Conservation (phyloP, 106 monocot species). For the Xerophyta viscosa region DNA sequence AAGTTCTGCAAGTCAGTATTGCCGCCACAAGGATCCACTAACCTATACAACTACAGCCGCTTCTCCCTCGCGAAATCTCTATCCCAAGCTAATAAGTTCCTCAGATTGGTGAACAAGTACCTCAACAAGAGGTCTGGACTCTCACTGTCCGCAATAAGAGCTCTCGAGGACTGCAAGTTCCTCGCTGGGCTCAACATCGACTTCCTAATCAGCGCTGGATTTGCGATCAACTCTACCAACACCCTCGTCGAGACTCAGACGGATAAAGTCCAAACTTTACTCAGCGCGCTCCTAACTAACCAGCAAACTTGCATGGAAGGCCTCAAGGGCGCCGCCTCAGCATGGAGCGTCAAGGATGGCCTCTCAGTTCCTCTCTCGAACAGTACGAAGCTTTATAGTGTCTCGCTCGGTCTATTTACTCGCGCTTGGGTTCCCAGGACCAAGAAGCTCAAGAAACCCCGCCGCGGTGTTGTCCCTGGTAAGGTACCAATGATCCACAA, state of each 20-base stretch:
- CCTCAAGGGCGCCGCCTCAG: conserved; percentile 27
- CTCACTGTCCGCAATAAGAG: conserved; percentile 19
- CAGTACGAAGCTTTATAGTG: conserved; percentile 55
- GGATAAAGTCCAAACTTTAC: conserved; percentile 37
- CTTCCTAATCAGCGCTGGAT: conserved; percentile 26
- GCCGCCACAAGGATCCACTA: conserved; percentile 5
- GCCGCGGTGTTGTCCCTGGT: not conserved
- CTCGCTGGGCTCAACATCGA: conserved; percentile 57
- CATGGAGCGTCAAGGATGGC: conserved; percentile 28
- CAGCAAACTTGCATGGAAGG: conserved; percentile 77
- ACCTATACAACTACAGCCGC: conserved; percentile 41
- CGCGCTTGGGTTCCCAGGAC: conserved; percentile 31
- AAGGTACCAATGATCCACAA: not conserved
- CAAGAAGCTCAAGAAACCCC: conserved; percentile 5
- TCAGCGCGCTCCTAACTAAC: conserved; percentile 70
- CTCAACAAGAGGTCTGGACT: conserved; percentile 23
- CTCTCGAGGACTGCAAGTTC: conserved; percentile 59
- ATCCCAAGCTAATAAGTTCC: conserved; percentile 17
- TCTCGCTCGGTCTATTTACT: conserved; percentile 59
- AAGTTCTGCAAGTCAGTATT: conserved; percentile 34
- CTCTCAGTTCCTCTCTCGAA: conserved; percentile 29
- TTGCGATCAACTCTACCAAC: conserved; percentile 24
- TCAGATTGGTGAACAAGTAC: conserved; percentile 13
- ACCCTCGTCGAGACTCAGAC: conserved; percentile 34
- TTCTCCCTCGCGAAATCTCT: conserved; percentile 40